Conservation (phyloP, 495 filamentous ascomycete species). For the Clohesyomyces aquaticus region DNA sequence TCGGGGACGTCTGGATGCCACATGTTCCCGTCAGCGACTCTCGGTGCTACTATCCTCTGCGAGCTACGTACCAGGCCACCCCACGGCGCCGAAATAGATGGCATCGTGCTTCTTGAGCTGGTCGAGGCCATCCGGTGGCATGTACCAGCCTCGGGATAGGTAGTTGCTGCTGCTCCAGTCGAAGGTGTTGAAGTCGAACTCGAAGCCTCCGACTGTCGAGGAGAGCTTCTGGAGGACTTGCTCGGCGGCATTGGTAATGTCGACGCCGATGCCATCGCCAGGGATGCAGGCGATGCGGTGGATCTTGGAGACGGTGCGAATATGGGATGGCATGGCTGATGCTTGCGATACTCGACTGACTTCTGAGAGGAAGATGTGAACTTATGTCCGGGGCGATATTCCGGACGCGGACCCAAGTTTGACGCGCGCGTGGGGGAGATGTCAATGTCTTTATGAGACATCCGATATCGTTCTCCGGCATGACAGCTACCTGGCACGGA, state of each 20-base stretch:
- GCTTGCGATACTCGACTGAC: not conserved
- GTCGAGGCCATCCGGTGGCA: constrained; percentile 45
- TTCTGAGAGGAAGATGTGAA: not conserved
- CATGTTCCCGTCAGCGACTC: too few species aligned
- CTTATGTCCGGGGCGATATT: not conserved
- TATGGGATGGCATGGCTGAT: constrained; percentile 22
- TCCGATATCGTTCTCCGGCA: too few species aligned
- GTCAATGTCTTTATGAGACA: too few species aligned
- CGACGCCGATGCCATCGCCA: constrained; percentile 50
- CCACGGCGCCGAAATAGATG: constrained; percentile 50
- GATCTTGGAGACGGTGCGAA: constrained; percentile 28
- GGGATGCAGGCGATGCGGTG: constrained; percentile 50
- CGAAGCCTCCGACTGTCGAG: constrained; percentile 40
- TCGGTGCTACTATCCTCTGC: too few species aligned
- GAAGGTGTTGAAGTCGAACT: constrained; percentile 46
- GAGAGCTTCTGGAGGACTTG: constrained; percentile 45
- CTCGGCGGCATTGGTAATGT: constrained; percentile 48
- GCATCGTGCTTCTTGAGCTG: constrained; percentile 48
- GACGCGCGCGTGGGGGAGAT: too few species aligned
- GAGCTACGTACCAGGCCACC: constrained; percentile 44
- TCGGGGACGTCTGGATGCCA: constrained; percentile 43
- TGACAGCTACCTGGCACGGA: not conserved
- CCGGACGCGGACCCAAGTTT: too few species aligned
- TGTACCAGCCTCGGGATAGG: constrained; percentile 46
- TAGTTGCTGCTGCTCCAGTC: constrained; percentile 48